Conservation (phyloP, 2,329 filamentous ascomycete genomes). For the Hortaea werneckii region DNA sequence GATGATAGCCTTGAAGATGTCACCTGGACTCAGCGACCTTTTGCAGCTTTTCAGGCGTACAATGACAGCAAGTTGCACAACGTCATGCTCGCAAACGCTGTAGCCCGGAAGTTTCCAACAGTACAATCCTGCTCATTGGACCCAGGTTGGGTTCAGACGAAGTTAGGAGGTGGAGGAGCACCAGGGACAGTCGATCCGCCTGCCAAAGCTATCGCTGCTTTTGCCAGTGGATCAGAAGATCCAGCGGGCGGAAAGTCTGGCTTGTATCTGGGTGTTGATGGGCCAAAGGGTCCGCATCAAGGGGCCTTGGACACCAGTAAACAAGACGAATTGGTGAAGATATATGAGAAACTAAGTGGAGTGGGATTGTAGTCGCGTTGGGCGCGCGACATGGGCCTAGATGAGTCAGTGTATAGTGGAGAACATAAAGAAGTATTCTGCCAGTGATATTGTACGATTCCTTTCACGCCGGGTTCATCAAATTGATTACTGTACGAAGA, state of each 20-base stretch:
- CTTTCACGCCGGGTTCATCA: too few relatives aligned
- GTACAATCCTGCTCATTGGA: constrained; percentile 39
- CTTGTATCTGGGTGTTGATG: constrained; percentile 21
- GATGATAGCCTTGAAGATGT: constrained; percentile 34
- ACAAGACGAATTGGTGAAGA: constrained; percentile 37
- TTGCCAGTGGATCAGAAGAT: constrained; percentile 32
- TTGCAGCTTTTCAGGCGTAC: constrained; percentile 34
- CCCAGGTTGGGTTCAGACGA: constrained; percentile 34
- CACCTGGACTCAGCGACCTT: constrained; percentile 29
- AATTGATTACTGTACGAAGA: too few relatives aligned
- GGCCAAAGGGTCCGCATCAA: constrained; percentile 13
- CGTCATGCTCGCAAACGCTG: constrained; percentile 45
- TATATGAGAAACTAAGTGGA: constrained; percentile 27
- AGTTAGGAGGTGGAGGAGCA: constrained; percentile 35
- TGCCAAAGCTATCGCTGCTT: constrained; percentile 39
- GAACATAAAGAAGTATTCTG: too few relatives aligned
- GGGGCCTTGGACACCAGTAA: constrained; percentile 29
- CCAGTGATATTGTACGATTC: too few relatives aligned
- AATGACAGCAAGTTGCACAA: constrained; percentile 48
- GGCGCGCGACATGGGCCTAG: too few relatives aligned
- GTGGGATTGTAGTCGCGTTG: constrained; percentile 14
- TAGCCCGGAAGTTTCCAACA: constrained; percentile 37
- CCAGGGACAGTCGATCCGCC: constrained; percentile 33
- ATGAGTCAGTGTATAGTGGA: too few relatives aligned
- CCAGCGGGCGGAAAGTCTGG: constrained; percentile 33